phyloP scores from a whole-genome alignment of 805 yeast species.

The Cyberlindnera maclurae region DNA sequence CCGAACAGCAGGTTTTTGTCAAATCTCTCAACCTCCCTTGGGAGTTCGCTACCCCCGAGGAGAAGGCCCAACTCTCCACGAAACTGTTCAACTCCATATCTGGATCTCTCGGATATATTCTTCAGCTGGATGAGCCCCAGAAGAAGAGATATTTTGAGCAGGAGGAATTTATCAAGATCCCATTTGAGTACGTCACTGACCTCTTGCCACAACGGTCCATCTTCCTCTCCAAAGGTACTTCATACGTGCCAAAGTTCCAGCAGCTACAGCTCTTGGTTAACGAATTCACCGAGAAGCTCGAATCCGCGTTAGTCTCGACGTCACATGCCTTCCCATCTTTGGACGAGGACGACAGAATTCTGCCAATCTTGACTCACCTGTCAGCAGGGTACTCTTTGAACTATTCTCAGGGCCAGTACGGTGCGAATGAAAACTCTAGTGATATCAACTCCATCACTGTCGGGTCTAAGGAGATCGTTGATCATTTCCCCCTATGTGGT shows the following conservation, averaged over 20 bases:
- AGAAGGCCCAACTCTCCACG: conserved; percentile 42
- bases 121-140: conserved; percentile 36
- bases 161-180: conserved; percentile 74
- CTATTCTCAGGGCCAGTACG: conserved; percentile 13
- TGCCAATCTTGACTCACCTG: conserved; percentile 77
- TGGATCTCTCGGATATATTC: conserved; percentile 26
- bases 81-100: conserved; percentile 52
- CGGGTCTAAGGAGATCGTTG: conserved; percentile 42
- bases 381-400: conserved; percentile 60
- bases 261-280: conserved; percentile 64
- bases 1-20: conserved; percentile 71
- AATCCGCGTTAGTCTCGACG: conserved; percentile 50
- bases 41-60: conserved; percentile 59
- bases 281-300: conserved; percentile 50
- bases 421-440: conserved; percentile 18
- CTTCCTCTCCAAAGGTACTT: conserved; percentile 59
- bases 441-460: conserved; percentile 60
- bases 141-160: conserved; percentile 41
- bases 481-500: conserved; percentile 82
- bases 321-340: conserved; percentile 74
- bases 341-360: conserved; percentile 85
- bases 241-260: conserved; percentile 77
- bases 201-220: conserved; percentile 70
- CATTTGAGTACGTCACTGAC: conserved; percentile 79
- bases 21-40: conserved; percentile 59